phyloP scores from a whole-genome alignment of 1,284 basidiomycete species.

The Exobasidium cylindrosporum region DNA sequence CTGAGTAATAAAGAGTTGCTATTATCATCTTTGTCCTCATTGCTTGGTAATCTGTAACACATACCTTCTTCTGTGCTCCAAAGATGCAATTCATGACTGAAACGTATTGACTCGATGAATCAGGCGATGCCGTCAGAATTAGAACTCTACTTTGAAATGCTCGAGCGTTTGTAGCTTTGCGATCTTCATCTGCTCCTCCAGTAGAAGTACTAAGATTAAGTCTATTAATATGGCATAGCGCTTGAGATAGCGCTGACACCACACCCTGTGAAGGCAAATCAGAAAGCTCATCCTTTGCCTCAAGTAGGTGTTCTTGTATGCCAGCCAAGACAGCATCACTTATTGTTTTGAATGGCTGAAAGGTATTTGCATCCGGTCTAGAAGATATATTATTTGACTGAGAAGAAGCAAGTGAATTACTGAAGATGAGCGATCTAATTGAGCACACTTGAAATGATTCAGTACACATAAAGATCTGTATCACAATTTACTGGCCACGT shows the following conservation, averaged over 20 bases:
- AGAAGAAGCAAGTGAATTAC: conserved; percentile 1
- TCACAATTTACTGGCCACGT: neutral
- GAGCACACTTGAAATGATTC: too few relatives aligned
- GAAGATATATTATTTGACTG: neutral
- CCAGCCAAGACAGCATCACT: conserved; percentile 41
- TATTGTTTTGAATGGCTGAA: conserved; percentile 44
- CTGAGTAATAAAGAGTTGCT: conserved; percentile 60
- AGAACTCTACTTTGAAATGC: conserved; percentile 65
- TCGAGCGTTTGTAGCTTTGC: neutral
- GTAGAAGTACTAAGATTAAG: neutral
- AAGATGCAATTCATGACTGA: conserved; percentile 99
- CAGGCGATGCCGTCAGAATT: conserved; percentile 85
- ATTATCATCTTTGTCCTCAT: too few relatives aligned
- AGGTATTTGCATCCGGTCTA: conserved; percentile 41
- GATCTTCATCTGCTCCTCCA: neutral
- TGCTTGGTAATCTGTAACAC: conserved; percentile 41
- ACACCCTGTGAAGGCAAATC: conserved; percentile 7
- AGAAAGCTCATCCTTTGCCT: conserved; percentile 7
- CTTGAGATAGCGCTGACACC: conserved; percentile 9
- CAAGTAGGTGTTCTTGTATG: conserved; percentile 19
- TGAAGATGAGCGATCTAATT: neutral
- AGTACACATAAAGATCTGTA: conserved; percentile 6
- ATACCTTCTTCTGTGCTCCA: conserved; percentile 89
- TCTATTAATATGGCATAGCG: conserved; percentile 11
- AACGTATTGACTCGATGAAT: conserved; percentile 82